A percentile compares a stretch with the other conserved stretches of the same genome.
Conservation (phyloP, 371 early-diverging fungal species). For the Circinella umbellata region DNA sequence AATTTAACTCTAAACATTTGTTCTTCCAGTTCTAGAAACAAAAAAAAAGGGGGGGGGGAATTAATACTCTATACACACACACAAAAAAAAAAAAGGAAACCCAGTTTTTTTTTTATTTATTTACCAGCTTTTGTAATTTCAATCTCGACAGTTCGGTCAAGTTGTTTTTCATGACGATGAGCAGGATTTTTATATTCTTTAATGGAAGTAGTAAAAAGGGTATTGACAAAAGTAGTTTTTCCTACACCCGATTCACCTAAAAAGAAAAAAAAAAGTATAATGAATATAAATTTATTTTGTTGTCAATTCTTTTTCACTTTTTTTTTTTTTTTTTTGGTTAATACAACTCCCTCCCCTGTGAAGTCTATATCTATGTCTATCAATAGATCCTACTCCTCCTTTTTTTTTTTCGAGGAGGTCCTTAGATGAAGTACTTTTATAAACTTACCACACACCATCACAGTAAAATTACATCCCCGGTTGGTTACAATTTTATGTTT, state of each 20-base stretch:
- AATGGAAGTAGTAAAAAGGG: constrained; percentile 75
- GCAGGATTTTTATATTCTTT: constrained; percentile 66
- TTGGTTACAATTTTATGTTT: constrained; percentile 93
- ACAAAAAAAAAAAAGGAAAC: background rate
- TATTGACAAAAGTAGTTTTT: constrained; percentile 88
- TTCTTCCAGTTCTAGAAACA: constrained; percentile 86
- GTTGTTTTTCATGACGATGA: constrained; percentile 58
- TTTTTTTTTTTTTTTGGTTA: too few relatives aligned
- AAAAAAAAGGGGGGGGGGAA: background rate
- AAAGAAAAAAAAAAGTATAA: background rate
- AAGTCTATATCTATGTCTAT: background rate
- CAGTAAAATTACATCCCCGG: constrained; percentile 89
- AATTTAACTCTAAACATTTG: constrained; percentile 95
- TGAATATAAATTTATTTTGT: too few relatives aligned
- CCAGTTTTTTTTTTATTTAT: background rate
- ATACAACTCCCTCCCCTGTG: too few relatives aligned
- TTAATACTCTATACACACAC: too few relatives aligned
- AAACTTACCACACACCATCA: constrained; percentile 95
- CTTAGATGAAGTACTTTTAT: constrained; percentile 5
- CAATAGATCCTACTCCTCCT: background rate
- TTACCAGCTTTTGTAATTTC: constrained; percentile 53
- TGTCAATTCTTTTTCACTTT: too few relatives aligned
- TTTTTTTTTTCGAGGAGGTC: background rate
- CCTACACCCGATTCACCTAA: constrained; percentile 57
- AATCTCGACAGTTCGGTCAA: constrained; percentile 82